Base-by-base conservation (phyloP, 495 filamentous ascomycete genomes). In the Immersiella caudata region DNA sequence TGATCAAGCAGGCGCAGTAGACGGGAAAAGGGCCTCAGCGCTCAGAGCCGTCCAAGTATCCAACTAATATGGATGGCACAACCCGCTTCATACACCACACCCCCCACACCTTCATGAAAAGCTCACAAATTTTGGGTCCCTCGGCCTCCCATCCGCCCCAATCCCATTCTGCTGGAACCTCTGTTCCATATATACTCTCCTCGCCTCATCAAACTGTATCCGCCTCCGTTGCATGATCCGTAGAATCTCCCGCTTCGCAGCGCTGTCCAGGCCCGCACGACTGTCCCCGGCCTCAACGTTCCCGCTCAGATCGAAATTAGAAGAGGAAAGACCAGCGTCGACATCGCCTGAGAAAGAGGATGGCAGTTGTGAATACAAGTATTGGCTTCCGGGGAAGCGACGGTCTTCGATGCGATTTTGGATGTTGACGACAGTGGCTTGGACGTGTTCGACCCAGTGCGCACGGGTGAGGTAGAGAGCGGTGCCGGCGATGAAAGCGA, bases 61-160 rank as follows among this genome's bases (percentile, higher is more conserved):
- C 59, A 11, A 14, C 33, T 26, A 25, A 25, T 33, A 27, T 29
- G 51, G 7, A 22, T 29, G 8, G 16, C n/a, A 27, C n/a, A 4
- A 3, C 36, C 4, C 24, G 20, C 18, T 26, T 29, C 26, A 33
- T 18, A 27, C 25, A 1, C 1, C 22, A 29, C 14, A 5, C 56
- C n/a, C 33, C 24, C 16, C 25, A 1, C 0, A 21, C 16, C 27
- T 27, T 75, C 61, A 96, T 26, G 92, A 95, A 78, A 97, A 97
- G 64, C 91, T 94, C 12, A 97, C 92, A 75, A 96, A 96, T 82
- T 96, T 97, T 65, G 93, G 93, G 84, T 97, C 95, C 76, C 88
- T 87, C 60, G 95, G 95, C 73, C 87, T 79, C 36, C 96, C 95
- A 78, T 98, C 96, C 18, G 89, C 82, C 12, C 88, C 93, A 73